These are phyloP conservation scores for Auriscalpium orientale DNA, from an alignment of 768 basidiomycete species.

Conservation along the genomic window DNA sequence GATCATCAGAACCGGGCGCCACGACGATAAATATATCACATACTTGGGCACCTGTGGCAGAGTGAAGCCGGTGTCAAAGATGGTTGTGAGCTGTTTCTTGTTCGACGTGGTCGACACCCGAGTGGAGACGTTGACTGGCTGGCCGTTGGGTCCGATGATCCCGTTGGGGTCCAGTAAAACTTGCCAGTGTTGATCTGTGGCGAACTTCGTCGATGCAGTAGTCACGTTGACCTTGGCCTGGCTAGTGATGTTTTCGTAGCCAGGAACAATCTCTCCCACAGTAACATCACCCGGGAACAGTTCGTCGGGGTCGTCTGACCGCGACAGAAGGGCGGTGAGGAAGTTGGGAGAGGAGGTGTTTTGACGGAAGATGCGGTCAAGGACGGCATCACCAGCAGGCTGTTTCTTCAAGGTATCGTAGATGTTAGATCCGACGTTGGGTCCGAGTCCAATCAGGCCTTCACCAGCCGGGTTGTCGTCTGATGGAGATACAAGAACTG, in stretches of 20 bases:
- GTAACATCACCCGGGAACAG: conserved; percentile 54
- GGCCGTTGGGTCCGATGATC: conserved; percentile 54
- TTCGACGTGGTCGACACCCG: conserved; percentile 34
- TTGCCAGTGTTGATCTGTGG: conserved; percentile 56
- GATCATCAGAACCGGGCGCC: conserved; percentile 11
- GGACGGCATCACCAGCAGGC: conserved; percentile 41
- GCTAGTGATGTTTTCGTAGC: conserved; percentile 39
- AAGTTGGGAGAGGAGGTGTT: conserved; percentile 51
- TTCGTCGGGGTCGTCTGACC: conserved; percentile 45
- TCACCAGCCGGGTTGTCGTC: conserved; percentile 23
- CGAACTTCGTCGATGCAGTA: conserved; percentile 22
- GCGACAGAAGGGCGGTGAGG: conserved; percentile 57
- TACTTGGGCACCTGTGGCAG: conserved; percentile 55
- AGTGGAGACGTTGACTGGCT: conserved; percentile 37
- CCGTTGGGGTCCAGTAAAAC: conserved; percentile 54
- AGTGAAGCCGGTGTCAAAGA: conserved; percentile 67
- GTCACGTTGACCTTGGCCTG: conserved; percentile 48
- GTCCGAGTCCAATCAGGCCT: conserved; percentile 54
- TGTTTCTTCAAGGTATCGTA: conserved; percentile 24
- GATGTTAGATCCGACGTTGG: conserved; percentile 46
- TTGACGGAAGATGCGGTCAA: conserved; percentile 60
- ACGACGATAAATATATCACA: neutral
- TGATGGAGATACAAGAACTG: conserved; percentile 36
- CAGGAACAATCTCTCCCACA: conserved; percentile 47
- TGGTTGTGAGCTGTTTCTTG: conserved; percentile 44